Conservation (phyloP, 176 grass and related monocot genomes). For the Ananas comosus region DNA sequence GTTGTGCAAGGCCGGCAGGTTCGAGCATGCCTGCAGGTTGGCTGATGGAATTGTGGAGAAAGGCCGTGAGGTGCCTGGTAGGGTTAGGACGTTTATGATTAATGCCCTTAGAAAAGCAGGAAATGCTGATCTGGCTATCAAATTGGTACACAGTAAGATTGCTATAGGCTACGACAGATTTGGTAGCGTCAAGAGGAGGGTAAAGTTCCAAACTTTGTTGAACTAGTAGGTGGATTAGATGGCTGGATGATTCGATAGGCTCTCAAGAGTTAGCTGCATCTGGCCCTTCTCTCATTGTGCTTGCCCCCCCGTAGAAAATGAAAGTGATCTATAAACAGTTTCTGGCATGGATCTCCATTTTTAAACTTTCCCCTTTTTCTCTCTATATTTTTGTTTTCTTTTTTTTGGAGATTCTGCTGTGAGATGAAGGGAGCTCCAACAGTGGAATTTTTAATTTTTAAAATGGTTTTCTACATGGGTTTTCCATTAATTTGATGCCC, state of each 20-base stretch:
- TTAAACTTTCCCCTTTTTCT: too few species aligned
- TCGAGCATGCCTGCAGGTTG: constrained; percentile 85
- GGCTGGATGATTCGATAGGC: too few species aligned
- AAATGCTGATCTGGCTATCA: constrained; percentile 75
- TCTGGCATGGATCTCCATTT: not conserved
- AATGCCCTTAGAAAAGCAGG: constrained; percentile 84
- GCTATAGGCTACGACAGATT: constrained; percentile 88
- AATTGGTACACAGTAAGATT: constrained; percentile 80
- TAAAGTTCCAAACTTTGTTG: constrained; percentile 78
- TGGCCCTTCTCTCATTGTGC: not conserved
- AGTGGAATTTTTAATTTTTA: too few species aligned
- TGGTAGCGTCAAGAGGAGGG: constrained; percentile 82
- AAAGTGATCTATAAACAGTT: not conserved
- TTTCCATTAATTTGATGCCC: too few species aligned
- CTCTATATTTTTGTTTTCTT: too few species aligned
- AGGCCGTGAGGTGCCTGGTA: constrained; percentile 71
- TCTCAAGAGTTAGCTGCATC: not conserved
- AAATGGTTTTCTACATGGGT: too few species aligned
- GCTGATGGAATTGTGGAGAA: constrained; percentile 81
- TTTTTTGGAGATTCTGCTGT: too few species aligned
- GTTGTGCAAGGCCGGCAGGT: constrained; percentile 62
- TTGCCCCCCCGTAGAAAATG: not conserved
- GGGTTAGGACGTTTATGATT: constrained; percentile 84
- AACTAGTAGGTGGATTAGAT: not conserved
- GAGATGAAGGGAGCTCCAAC: too few species aligned